phyloP scores from a whole-genome alignment of 306 rosid species.

The Begonia masoniana region DNA sequence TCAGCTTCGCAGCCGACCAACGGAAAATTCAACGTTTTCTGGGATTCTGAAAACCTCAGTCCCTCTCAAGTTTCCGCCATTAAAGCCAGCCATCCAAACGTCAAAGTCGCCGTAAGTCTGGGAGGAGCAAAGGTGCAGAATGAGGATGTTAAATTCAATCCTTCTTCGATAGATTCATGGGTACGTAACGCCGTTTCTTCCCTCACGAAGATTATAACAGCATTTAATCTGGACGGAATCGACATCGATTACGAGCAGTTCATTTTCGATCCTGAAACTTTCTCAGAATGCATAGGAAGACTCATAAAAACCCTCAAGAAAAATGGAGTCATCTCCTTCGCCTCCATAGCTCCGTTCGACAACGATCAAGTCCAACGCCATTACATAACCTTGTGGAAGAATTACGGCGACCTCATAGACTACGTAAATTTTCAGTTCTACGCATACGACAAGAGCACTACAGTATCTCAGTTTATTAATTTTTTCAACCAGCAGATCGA shows the following conservation, averaged over 20 bases:
- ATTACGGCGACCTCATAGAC: constrained; percentile 44
- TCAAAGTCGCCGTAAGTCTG: constrained; percentile 54
- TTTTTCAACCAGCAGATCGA: constrained; percentile 43
- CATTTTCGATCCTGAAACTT: constrained; percentile 35
- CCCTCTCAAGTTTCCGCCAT: constrained; percentile 56
- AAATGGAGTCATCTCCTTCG: constrained; percentile 38
- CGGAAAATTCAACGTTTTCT: constrained; percentile 54
- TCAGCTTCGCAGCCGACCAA: constrained; percentile 54
- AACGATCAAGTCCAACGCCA: constrained; percentile 48
- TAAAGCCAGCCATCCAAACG: constrained; percentile 40
- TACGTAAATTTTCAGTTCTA: constrained; percentile 81
- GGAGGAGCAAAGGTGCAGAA: constrained; percentile 47
- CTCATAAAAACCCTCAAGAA: constrained; percentile 38
- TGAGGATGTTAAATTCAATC: constrained; percentile 28
- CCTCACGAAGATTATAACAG: constrained; percentile 47
- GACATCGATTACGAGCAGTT: constrained; percentile 77
- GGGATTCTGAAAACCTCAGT: constrained; percentile 50
- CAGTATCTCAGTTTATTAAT: constrained; percentile 38
- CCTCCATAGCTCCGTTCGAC: constrained; percentile 74
- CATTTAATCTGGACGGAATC: constrained; percentile 51
- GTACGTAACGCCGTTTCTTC: constrained; percentile 67
- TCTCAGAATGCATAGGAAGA: constrained; percentile 50
- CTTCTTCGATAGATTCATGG: constrained; percentile 58
- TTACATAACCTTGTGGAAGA: constrained; percentile 61
- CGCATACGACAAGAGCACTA: constrained; percentile 56